Evolutionary conservation across 306 rosid genomes (phyloP).

Genomic region (Vicia villosa): DNA sequence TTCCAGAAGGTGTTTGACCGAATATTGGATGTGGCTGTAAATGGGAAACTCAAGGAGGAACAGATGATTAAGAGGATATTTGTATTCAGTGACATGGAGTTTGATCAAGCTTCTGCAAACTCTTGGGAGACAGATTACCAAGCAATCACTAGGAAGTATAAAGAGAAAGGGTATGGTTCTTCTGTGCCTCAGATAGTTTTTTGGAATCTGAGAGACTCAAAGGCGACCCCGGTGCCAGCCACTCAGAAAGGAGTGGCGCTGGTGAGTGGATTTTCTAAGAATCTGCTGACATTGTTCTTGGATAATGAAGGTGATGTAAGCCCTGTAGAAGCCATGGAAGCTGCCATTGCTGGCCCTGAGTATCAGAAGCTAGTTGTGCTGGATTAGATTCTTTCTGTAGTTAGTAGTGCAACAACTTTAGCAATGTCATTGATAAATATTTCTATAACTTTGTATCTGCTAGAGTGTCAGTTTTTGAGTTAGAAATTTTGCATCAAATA

Average conservation of each 20-base stretch:
- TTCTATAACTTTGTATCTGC: not conserved
- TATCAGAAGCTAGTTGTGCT: conserved; percentile 47
- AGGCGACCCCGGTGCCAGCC: conserved; percentile 52
- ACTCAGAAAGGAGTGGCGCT: conserved; percentile 69
- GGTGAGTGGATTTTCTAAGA: conserved; percentile 77
- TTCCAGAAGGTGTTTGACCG: conserved; percentile 68
- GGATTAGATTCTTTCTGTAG: conserved; percentile 37
- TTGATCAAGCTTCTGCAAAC: conserved; percentile 47
- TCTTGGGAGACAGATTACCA: conserved; percentile 73
- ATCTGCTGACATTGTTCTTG: conserved; percentile 59
- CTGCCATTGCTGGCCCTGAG: conserved; percentile 54
- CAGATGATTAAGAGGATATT: conserved; percentile 66
- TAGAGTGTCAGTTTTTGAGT: not conserved
- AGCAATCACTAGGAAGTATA: conserved; percentile 55
- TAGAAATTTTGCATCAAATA: not conserved
- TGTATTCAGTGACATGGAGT: conserved; percentile 81
- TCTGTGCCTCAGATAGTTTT: conserved; percentile 67
- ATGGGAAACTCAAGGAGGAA: conserved; percentile 53
- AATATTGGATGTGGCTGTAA: conserved; percentile 56
- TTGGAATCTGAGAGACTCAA: conserved; percentile 67
- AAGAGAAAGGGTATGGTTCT: conserved; percentile 53
- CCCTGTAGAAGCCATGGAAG: conserved; percentile 47
- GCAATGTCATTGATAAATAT: not conserved
- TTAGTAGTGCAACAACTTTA: not conserved
- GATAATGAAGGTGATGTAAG: conserved; percentile 48